Base-by-base conservation (phyloP, 169 alveolate species). In the Plasmodium falciparum region DNA sequence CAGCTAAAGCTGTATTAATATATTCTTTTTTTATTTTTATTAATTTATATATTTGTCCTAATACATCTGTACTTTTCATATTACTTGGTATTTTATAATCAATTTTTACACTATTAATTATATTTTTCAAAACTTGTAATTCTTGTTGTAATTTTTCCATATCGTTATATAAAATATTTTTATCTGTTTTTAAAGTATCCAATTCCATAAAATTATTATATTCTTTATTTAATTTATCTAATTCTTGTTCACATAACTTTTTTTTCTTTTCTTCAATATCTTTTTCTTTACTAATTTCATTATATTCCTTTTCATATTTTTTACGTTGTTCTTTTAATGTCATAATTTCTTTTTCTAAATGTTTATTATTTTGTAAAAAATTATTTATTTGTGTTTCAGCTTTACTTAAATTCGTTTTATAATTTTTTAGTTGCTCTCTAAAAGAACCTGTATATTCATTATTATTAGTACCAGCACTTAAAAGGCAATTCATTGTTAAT, bases 41-140 rank as follows among this genome's bases (percentile, higher is more conserved):
- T 9, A 94, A 69, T 50, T 94, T 93, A 61, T 90, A 92, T 22
- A 92, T 93, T 49, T 94, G 96, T 11, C 96, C 96, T 20, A 73
- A 90, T 29, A 73, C 67, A 74, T 88, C 89, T 7, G 67, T 13
- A 39, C 17, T 17, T 73, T 74, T 74, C 56, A 73, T 73, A 88
- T 88, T 88, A 59, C 62, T 49, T 1, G 88, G 88, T 3, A 61
- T 67, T 59, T 65, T 59, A 59, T 22, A 88, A 47, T 54, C 88
- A 52, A 56, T 72, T 29, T 74, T 92, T 11, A 72, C n/a, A 65
- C 62, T 59, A 26, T 80, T 90, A 45, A 92, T 56, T 63, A 62
- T 29, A 56, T 56, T 74, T 62, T 88, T 76, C 11, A 71, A 73
- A 4, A 56, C 62, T 47, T 88, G 89, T 15, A 83, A 12, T 47